Evolutionary conservation across 2,329 filamentous ascomycete species (phyloP).

Genomic region (Ascochyta pisi): DNA sequence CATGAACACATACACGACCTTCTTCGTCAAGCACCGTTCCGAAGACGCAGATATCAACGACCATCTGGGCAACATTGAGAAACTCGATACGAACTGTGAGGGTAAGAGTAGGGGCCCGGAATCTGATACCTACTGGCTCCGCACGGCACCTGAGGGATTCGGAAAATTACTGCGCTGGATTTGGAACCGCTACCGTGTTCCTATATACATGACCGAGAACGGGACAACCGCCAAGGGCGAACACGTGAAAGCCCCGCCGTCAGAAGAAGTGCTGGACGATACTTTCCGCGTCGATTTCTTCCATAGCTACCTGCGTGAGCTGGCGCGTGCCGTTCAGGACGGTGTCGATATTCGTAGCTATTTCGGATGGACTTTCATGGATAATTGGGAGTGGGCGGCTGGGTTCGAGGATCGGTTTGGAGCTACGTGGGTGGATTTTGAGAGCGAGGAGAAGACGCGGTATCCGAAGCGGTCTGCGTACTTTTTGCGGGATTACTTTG

Average conservation of each 20-base stretch:
- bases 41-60: conserved; percentile 49
- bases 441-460: conserved; percentile 47
- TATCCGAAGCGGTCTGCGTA: conserved; percentile 44
- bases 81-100: conserved; percentile 40
- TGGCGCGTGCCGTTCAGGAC: conserved; percentile 48
- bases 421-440: conserved; percentile 52
- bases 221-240: conserved; percentile 49
- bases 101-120: conserved; percentile 45
- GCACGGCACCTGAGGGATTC: conserved; percentile 46
- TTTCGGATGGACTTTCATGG: conserved; percentile 53
- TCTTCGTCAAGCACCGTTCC: conserved; percentile 48
- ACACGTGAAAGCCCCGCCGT: conserved; percentile 33
- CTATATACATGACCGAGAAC: conserved; percentile 55
- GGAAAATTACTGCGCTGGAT: conserved; percentile 51
- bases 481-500: conserved; percentile 19
- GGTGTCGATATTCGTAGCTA: conserved; percentile 51
- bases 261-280: conserved; percentile 49
- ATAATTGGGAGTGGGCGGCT: conserved; percentile 56
- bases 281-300: conserved; percentile 51
- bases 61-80: conserved; percentile 51
- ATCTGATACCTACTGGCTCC: conserved; percentile 52
- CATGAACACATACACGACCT: conserved; percentile 55
- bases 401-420: conserved; percentile 53
- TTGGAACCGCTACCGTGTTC: conserved; percentile 50
- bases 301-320: conserved; percentile 48